phyloP scores from a whole-genome alignment of 495 filamentous ascomycete genomes.

The Lichina pygmaea region DNA sequence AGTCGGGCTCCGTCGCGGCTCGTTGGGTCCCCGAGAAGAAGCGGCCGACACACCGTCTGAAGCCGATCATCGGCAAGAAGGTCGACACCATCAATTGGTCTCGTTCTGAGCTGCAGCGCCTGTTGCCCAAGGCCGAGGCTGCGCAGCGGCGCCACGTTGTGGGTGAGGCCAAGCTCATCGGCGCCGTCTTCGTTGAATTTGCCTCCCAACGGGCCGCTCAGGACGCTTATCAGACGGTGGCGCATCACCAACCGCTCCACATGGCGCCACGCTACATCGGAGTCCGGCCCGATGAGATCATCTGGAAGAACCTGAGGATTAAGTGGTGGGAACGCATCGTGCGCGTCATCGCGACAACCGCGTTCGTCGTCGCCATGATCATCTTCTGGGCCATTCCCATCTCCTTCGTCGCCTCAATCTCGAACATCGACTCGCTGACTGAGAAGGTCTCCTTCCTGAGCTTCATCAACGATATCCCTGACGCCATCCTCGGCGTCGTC shows the following conservation, averaged over 20 bases:
- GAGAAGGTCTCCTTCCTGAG: conserved; percentile 31
- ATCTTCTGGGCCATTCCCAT: conserved; percentile 95
- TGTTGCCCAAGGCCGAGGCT: conserved; percentile 55
- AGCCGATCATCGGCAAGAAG: conserved; percentile 63
- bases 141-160: conserved; percentile 46
- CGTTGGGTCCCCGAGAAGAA: conserved; percentile 58
- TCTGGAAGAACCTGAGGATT: conserved; percentile 72
- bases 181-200: conserved; percentile 79
- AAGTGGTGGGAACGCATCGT: conserved; percentile 69
- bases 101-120: conserved; percentile 49
- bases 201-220: conserved; percentile 58
- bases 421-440: conserved; percentile 51
- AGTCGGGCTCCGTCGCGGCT: conserved; percentile 53
- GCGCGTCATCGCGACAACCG: conserved; percentile 38
- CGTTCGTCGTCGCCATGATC: conserved; percentile 51
- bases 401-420: conserved; percentile 60
- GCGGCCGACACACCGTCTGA: conserved; percentile 64
- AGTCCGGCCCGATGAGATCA: conserved; percentile 56
- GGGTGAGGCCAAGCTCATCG: conserved; percentile 36
- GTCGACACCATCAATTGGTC: conserved; percentile 90
- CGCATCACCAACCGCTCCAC: conserved; percentile 71
- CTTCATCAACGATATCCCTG: conserved; percentile 52
- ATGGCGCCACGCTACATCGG: conserved; percentile 86
- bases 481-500: conserved; percentile 47
- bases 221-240: conserved; percentile 56